Base-by-base conservation (phyloP, 306 rosid species). In the Acacia crassicarpa region DNA sequence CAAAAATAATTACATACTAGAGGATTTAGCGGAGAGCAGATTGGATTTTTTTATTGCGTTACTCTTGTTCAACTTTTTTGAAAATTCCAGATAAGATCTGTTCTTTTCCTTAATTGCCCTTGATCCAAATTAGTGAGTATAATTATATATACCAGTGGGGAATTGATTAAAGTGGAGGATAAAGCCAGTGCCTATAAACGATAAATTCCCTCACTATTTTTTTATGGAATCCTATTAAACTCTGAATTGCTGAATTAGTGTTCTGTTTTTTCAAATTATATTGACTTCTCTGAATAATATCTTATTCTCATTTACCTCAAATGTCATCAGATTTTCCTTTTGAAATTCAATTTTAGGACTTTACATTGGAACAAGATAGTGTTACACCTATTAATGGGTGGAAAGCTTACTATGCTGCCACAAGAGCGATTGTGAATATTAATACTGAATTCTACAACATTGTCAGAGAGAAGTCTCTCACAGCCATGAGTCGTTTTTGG, bases 371-470 rank as follows among this genome's bases (percentile, higher is more conserved):
- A 86, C 99, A 96, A 86, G 97, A 88, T 80, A 86, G 84, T 17
- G 75, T 96, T 67, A 92, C 88, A 20, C 99, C 99, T 35, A 76
- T 62, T 32, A 96, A 94, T 78, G 99, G 99, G 80, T 94, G 99
- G 99, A 96, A 96, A 81, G 95, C 97, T 65, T 96, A 96, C 88
- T 96, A 96, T 88, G 99, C 99, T 83, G 99, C 97, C 62, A 96
- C 99, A 53, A 74, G 97, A 85, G 94, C 97, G 20, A 88, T 96
- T 89, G 92, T 92, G 89, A 91, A 85, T 89, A 71, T 86, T 83
- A 96, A 96, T 89, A 83, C 88, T 46, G 93, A 89, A 80, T 96
- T 96, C 92, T 94, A 90, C 90, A 92, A 86, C 89, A 91, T 94
- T 80, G 81, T 96, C 70, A 91, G 97, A 86, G 97, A 89, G 49